These are phyloP conservation scores for Acacia acuminata DNA, from an alignment of 306 rosid species.

Conservation along the genomic window DNA sequence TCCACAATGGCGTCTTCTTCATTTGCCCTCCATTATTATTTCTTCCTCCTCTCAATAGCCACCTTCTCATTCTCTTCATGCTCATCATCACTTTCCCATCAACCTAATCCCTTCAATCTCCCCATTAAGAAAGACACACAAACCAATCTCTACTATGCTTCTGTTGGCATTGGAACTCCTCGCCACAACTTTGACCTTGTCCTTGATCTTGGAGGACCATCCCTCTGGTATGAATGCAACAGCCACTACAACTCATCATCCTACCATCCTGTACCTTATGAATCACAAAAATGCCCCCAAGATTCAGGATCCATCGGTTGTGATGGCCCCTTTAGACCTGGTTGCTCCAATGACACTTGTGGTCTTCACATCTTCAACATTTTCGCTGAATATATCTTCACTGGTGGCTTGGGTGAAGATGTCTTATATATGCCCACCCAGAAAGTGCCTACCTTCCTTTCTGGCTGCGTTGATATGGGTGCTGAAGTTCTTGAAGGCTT, in stretches of 20 bases:
- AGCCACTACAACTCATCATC: slow-evolving; percentile 40
- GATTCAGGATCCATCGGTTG: slow-evolving; percentile 17
- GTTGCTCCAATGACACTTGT: slow-evolving; percentile 43
- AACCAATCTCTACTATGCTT: slow-evolving; percentile 43
- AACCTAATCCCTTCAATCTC: slow-evolving; percentile 22
- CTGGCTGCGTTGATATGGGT: slow-evolving; percentile 1
- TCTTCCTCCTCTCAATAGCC: slow-evolving; percentile 5
- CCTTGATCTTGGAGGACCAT: slow-evolving; percentile 42
- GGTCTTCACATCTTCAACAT: neutral
- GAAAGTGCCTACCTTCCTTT: neutral
- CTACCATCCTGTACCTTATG: slow-evolving; percentile 19
- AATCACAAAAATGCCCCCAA: slow-evolving; percentile 31
- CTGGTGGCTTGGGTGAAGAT: slow-evolving; percentile 21
- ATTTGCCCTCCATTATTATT: neutral
- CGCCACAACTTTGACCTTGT: slow-evolving; percentile 22
- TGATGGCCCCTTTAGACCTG: slow-evolving; percentile 43
- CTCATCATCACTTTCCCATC: neutral
- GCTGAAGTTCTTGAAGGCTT: neutral
- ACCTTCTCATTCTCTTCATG: neutral
- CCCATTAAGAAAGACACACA: slow-evolving; percentile 39
- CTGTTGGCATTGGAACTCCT: slow-evolving; percentile 48
- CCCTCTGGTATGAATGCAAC: slow-evolving; percentile 39
- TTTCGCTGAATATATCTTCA: neutral
- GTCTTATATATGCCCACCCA: neutral
- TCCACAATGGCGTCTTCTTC: slow-evolving; percentile 2